A percentile compares a stretch with the other conserved stretches of the same genome.
These are phyloP conservation scores for Pyrus bretschneideri DNA, from an alignment of 306 rosid genomes.

Conservation along the genomic window DNA sequence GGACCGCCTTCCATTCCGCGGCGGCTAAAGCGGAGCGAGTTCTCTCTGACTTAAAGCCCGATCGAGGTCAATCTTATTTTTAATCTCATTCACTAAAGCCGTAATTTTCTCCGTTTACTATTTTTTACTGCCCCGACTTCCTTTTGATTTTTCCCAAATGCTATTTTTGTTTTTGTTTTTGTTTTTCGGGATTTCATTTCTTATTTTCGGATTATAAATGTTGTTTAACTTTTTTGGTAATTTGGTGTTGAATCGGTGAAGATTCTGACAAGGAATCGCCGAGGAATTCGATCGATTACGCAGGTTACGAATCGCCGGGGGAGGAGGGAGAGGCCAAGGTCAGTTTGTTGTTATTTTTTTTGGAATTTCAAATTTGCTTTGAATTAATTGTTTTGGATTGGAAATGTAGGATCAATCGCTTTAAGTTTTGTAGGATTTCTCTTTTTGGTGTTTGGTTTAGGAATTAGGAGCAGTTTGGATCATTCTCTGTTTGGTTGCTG, in stretches of 20 bases:
- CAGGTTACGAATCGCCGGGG: constrained; percentile 27
- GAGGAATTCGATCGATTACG: constrained; percentile 20
- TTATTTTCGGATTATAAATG: not conserved
- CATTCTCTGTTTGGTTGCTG: not conserved
- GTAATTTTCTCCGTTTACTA: constrained; percentile 14
- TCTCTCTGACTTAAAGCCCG: constrained; percentile 70
- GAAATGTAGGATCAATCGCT: constrained; percentile 1
- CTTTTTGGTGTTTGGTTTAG: not conserved
- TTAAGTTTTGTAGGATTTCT: not conserved
- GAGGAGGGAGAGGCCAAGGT: constrained; percentile 50
- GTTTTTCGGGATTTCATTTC: not conserved
- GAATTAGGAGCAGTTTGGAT: not conserved
- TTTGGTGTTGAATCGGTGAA: constrained; percentile 36
- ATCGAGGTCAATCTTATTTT: constrained; percentile 42
- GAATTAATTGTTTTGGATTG: not conserved
- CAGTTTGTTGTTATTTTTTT: not conserved
- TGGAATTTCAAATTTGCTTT: not conserved
- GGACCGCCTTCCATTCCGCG: constrained; percentile 92
- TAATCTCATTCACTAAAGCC: not conserved
- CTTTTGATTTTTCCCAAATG: constrained; percentile 14
- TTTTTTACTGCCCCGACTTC: constrained; percentile 18
- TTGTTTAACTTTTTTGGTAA: constrained; percentile 17
- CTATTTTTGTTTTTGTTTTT: constrained; percentile 10
- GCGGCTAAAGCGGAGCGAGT: constrained; percentile 99
- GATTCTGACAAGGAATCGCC: constrained; percentile 49